A percentile compares a stretch with the other conserved stretches of the same genome.
Evolutionary conservation across 495 filamentous ascomycete species (phyloP).

Genomic region (Aspergillus biplanus): DNA sequence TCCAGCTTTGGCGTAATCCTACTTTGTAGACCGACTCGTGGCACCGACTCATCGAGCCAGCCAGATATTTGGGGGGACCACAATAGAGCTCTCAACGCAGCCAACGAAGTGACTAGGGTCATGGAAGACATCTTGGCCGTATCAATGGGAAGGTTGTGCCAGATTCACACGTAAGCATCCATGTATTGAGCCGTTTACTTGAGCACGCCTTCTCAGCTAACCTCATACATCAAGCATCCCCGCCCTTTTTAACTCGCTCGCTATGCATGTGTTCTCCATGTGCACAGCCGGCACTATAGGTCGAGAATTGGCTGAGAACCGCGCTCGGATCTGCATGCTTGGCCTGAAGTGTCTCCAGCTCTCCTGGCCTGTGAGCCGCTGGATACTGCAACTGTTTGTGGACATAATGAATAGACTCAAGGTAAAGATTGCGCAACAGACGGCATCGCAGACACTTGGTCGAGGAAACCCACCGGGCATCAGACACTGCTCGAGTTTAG

Average conservation of each 20-base stretch:
- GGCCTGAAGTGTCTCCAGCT: neutral
- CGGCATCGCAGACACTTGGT: neutral
- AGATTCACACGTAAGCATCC: neutral
- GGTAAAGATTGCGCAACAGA: neutral
- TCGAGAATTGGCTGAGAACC: neutral
- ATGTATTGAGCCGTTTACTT: neutral
- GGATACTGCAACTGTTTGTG: neutral
- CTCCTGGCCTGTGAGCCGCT: neutral
- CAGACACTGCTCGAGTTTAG: neutral
- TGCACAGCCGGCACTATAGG: neutral
- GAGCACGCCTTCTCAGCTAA: neutral
- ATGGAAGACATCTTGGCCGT: neutral
- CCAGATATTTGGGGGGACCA: neutral
- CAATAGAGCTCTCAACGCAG: neutral
- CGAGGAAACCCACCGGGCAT: neutral
- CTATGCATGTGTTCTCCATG: neutral
- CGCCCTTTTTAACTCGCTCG: neutral
- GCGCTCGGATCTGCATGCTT: neutral
- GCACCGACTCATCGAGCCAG: neutral
- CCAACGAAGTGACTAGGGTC: neutral
- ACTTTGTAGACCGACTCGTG: neutral
- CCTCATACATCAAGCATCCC: neutral
- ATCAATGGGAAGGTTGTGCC: neutral
- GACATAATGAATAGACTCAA: neutral
- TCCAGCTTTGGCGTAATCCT: neutral